These are phyloP conservation scores for Fusarium luffae DNA, from an alignment of 2,329 filamentous ascomycete species.

Conservation along the genomic window DNA sequence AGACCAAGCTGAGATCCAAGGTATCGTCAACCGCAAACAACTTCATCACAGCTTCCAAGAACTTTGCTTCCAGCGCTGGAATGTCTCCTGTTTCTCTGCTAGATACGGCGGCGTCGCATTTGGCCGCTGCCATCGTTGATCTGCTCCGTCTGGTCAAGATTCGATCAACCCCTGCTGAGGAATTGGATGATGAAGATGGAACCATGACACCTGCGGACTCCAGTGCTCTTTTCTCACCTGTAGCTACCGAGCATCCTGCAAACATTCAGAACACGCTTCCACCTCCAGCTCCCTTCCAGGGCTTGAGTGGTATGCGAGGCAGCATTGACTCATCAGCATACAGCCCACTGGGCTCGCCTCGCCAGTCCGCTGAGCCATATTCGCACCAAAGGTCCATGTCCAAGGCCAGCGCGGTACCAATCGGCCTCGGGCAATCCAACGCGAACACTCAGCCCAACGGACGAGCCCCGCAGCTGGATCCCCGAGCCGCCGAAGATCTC, in stretches of 20 bases:
- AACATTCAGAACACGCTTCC: conserved; percentile 55
- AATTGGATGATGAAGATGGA: conserved; percentile 81
- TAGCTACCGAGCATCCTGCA: conserved; percentile 54
- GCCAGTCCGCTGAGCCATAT: conserved; percentile 64
- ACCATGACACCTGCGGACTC: conserved; percentile 73
- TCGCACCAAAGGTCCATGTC: conserved; percentile 45
- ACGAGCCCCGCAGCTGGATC: conserved; percentile 54
- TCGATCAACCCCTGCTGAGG: conserved; percentile 76
- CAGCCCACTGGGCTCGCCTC: conserved; percentile 77
- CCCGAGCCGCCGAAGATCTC: conserved; percentile 60
- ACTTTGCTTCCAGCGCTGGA: conserved; percentile 83
- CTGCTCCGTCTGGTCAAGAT: conserved; percentile 87
- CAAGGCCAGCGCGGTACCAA: conserved; percentile 49
- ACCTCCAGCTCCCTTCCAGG: conserved; percentile 67
- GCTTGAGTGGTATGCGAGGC: conserved; percentile 64
- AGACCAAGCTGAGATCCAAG: conserved; percentile 78
- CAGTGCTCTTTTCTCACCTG: conserved; percentile 74
- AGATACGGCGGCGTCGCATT: conserved; percentile 91
- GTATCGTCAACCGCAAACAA: conserved; percentile 96
- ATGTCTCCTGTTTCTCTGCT: conserved; percentile 92
- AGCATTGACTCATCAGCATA: conserved; percentile 80
- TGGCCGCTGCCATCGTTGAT: conserved; percentile 87
- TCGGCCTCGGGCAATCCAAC: conserved; percentile 52
- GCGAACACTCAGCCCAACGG: conserved; percentile 54
- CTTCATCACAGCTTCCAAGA: conserved; percentile 93